A percentile compares a stretch with the other conserved stretches of the same genome.
phyloP scores from a whole-genome alignment of 2,329 filamentous ascomycete species.

The Ceratocystis harringtonii region DNA sequence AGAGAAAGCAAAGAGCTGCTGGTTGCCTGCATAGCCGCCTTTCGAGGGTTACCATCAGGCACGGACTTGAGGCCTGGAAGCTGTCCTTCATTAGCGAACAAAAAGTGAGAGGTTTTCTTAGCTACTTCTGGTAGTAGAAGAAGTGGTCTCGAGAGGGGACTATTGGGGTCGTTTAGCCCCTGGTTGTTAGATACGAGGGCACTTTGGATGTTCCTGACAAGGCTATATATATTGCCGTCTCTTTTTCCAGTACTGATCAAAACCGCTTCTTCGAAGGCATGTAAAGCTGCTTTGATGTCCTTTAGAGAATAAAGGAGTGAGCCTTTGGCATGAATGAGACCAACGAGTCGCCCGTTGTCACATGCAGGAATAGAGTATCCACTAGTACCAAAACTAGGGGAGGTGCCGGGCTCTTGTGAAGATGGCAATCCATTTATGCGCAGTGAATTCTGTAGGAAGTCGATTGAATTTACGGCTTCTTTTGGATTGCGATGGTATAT shows the following conservation, averaged over 20 bases:
- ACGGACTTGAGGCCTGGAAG: slow-evolving; percentile 68
- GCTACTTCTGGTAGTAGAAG: slow-evolving; percentile 73
- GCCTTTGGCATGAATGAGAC: slow-evolving; percentile 94
- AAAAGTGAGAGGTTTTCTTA: slow-evolving; percentile 63
- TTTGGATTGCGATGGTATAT: slow-evolving; percentile 69
- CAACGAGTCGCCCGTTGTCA: slow-evolving; percentile 84
- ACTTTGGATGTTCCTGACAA: slow-evolving; percentile 63
- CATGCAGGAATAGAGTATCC: slow-evolving; percentile 71
- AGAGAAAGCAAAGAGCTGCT: slow-evolving; percentile 90
- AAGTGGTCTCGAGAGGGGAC: slow-evolving; percentile 36
- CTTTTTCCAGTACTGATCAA: slow-evolving; percentile 67
- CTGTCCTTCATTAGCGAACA: slow-evolving; percentile 61
- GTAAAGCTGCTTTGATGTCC: slow-evolving; percentile 63
- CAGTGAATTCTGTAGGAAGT: slow-evolving; percentile 64
- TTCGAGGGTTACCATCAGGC: slow-evolving; percentile 53
- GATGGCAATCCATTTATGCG: neutral
- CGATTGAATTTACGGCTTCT: slow-evolving; percentile 78
- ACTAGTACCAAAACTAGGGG: slow-evolving; percentile 33
- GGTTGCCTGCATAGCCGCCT: slow-evolving; percentile 76
- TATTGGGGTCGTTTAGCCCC: neutral
- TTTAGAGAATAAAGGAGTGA: slow-evolving; percentile 91
- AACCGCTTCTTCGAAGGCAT: slow-evolving; percentile 88
- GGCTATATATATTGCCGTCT: slow-evolving; percentile 54
- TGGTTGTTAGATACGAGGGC: slow-evolving; percentile 40
- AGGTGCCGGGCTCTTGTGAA: slow-evolving; percentile 11